Base-by-base conservation (phyloP, 768 basidiomycete species). In the Cyathus striatus region DNA sequence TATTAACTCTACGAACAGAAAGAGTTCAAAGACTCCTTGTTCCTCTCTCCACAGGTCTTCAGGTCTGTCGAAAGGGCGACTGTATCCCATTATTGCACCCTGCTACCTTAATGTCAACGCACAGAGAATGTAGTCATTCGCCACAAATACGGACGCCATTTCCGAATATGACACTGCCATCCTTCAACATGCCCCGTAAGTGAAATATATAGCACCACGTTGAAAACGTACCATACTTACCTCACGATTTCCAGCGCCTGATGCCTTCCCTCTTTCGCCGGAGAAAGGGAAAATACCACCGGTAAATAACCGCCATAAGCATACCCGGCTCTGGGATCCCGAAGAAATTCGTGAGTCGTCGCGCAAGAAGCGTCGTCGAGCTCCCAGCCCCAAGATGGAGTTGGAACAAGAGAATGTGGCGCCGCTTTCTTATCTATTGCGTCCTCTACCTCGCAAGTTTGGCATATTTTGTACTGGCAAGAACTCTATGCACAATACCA, bases 401-500 rank as follows among this genome's bases (percentile, higher is more conserved):
- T 54, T 58, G 6, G 69, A 70, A 26, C 45, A 65, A 58, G 56
- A 68, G 43, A 59, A 56, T 46, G 41, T 50, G n/a, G 47, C 40
- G 2, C 57, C 53, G n/a, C 38, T 50, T 12, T 40, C 53, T 20
- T 54, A 51, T 20, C 52, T 63, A 16, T 48, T 56, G n/a, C 56
- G 57, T 16, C 61, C 60, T 9, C 24, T 59, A 7, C 54, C 49
- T 23, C 57, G 59, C 13, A 59, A 66, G 13, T 69, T 66, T 53
- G 68, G 68, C 5, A 68, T 70, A 51, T 70, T 68, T 36, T 62
- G 62, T 48, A 69, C 62, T 3, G 55, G 61, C 7, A 66, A 66
- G 41, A 54, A 52, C n/a, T 66, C 66, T 2, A 61, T 63, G 58
- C 52, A 54, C 36, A 48, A 48, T 44, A 23, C 50, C 12, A 45